Evolutionary conservation across 768 basidiomycete species (phyloP).

Genomic region (Pulveroboletus sp.): DNA sequence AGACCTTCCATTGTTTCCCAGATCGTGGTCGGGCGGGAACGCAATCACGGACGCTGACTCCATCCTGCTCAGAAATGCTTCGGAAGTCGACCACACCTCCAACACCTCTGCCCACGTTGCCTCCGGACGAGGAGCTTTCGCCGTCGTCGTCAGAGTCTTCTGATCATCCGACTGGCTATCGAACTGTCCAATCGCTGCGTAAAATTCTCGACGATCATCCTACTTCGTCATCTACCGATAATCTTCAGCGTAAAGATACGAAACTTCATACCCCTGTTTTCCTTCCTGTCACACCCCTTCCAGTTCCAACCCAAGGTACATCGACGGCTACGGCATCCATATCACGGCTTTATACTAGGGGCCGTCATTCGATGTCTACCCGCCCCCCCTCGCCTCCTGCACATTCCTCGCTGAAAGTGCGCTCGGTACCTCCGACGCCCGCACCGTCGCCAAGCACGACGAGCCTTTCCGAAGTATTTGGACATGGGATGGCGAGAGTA

Average conservation of each 20-base stretch:
- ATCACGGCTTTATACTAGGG: conserved; percentile 70
- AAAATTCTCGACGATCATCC: conserved; percentile 58
- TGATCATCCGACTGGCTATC: conserved; percentile 49
- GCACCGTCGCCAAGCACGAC: conserved; percentile 32
- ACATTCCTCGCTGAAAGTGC: conserved; percentile 43
- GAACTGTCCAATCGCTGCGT: conserved; percentile 61
- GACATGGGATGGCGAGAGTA: conserved; percentile 26
- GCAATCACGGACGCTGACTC: conserved; percentile 8
- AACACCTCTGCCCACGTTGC: conserved; percentile 45
- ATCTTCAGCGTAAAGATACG: conserved; percentile 8
- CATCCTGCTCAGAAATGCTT: conserved; percentile 32
- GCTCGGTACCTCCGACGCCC: conserved; percentile 35
- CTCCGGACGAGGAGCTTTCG: conserved; percentile 53
- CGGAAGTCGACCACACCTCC: conserved; percentile 19
- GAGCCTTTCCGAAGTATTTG: conserved; percentile 28
- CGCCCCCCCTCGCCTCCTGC: conserved; percentile 58
- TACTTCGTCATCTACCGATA: conserved; percentile 32
- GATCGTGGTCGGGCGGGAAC: conserved; percentile 12
- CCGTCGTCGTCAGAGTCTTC: conserved; percentile 52
- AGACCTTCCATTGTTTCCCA: conserved; percentile 7
- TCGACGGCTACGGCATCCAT: conserved; percentile 76
- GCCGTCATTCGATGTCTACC: conserved; percentile 55
- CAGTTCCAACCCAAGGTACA: conserved; percentile 54
- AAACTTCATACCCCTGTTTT: conserved; percentile 19
- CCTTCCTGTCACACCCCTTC: conserved; percentile 43